These are phyloP conservation scores for Lactarius sp. DNA, from an alignment of 768 basidiomycete genomes.

Conservation along the genomic window DNA sequence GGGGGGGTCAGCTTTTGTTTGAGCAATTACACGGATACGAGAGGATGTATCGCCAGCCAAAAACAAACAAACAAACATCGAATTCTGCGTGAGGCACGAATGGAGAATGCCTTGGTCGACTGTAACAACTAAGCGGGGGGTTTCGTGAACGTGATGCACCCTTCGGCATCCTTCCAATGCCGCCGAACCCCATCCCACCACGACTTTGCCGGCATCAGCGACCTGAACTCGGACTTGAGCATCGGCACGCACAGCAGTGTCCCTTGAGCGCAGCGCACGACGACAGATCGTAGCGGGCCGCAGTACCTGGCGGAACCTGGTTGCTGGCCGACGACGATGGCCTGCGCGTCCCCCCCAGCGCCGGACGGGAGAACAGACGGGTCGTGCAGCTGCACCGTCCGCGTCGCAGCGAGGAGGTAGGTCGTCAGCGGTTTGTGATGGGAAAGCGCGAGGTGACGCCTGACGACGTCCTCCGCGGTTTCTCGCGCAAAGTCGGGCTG, in stretches of 20 bases:
- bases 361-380: neutral
- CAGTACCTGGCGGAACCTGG: constrained; percentile 46
- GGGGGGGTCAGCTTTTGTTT: too few relatives aligned
- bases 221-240: constrained; percentile 60
- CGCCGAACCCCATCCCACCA: constrained; percentile 72
- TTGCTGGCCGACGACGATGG: constrained; percentile 24
- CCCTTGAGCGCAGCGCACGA: constrained; percentile 52
- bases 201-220: constrained; percentile 49
- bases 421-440: constrained; percentile 49
- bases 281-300: constrained; percentile 36
- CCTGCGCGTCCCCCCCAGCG: constrained; percentile 1
- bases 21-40: too few relatives aligned
- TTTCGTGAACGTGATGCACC: constrained; percentile 10
- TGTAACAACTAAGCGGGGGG: neutral
- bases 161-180: constrained; percentile 14
- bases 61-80: too few relatives aligned
- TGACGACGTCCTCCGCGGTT: constrained; percentile 51
- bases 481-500: constrained; percentile 52
- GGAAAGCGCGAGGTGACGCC: constrained; percentile 56
- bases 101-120: too few relatives aligned
- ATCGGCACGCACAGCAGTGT: constrained; percentile 49
- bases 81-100: too few relatives aligned
- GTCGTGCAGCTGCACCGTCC: constrained; percentile 32
- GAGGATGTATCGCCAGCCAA: too few relatives aligned
- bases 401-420: constrained; percentile 25